A percentile compares a stretch with the other conserved stretches of the same genome.
Evolutionary conservation across 2,329 filamentous ascomycete genomes (phyloP).

Genomic region (Monilinia aucupariae): DNA sequence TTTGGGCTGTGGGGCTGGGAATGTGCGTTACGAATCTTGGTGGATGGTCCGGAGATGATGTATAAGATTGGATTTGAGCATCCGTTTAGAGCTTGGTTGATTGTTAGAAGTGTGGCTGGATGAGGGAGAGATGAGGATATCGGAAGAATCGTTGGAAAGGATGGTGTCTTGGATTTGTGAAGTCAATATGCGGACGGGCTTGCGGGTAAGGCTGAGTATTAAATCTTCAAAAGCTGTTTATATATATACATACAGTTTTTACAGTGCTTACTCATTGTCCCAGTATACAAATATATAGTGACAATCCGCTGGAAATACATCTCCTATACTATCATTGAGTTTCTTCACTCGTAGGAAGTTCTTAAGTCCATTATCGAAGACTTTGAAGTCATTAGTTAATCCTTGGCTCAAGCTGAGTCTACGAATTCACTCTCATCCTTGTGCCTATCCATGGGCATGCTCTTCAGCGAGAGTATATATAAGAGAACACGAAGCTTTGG

Average conservation of each 20-base stretch:
- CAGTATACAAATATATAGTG: too few relatives aligned
- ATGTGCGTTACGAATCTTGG: slow-evolving; percentile 45
- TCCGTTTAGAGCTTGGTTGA: slow-evolving; percentile 36
- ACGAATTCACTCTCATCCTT: background rate
- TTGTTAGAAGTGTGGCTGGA: slow-evolving; percentile 40
- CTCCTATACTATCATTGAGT: too few relatives aligned
- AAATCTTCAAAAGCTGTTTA: background rate
- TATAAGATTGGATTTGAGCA: slow-evolving; percentile 32
- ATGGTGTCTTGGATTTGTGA: slow-evolving; percentile 4
- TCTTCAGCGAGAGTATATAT: background rate
- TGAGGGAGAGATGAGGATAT: slow-evolving; percentile 40
- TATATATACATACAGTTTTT: background rate
- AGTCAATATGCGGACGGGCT: background rate
- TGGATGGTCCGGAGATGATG: slow-evolving; percentile 23
- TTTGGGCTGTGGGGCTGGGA: slow-evolving; percentile 45
- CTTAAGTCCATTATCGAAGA: background rate
- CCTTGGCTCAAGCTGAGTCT: background rate
- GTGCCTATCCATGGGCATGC: background rate
- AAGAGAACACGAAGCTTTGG: too few relatives aligned
- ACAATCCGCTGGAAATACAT: too few relatives aligned
- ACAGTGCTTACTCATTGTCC: too few relatives aligned
- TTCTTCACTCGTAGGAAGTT: background rate
- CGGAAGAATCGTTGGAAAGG: slow-evolving; percentile 36
- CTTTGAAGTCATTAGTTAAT: background rate
- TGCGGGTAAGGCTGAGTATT: background rate